Conservation (phyloP, 2,329 filamentous ascomycete species). For the Arthrobotrys iridis region DNA sequence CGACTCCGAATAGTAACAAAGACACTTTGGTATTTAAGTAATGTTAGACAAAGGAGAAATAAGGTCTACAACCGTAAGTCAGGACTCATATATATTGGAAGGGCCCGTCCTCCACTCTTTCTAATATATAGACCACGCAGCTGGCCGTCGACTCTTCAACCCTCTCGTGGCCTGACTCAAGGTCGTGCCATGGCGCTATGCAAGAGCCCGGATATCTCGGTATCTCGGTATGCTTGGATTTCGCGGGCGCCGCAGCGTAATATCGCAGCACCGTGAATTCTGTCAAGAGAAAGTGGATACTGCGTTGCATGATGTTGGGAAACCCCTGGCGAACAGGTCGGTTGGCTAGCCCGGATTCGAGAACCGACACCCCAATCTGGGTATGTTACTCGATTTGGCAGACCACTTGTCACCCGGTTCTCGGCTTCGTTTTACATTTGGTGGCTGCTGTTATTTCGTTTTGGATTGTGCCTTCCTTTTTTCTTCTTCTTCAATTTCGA, state of each 20-base stretch:
- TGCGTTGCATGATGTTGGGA: background rate
- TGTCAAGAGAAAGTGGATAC: background rate
- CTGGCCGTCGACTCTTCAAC: background rate
- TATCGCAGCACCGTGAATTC: background rate
- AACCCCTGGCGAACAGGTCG: background rate
- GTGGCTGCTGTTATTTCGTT: constrained; percentile 14
- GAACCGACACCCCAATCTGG: background rate
- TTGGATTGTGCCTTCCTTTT: constrained; percentile 9
- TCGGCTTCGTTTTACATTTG: constrained; percentile 19
- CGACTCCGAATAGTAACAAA: background rate
- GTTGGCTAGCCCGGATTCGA: background rate
- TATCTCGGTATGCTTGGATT: constrained; percentile 1
- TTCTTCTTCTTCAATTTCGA: background rate
- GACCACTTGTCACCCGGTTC: background rate
- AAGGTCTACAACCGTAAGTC: background rate
- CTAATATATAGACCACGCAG: background rate
- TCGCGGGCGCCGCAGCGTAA: too few species aligned
- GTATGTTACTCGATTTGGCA: constrained; percentile 7
- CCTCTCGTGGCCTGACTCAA: background rate
- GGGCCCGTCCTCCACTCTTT: background rate
- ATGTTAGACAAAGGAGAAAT: background rate
- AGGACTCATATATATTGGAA: background rate
- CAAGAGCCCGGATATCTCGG: constrained; percentile 9
- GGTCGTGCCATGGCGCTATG: background rate
- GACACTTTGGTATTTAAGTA: background rate